phyloP scores from a whole-genome alignment of 2,329 filamentous ascomycete genomes.

The Venturia oleaginea region DNA sequence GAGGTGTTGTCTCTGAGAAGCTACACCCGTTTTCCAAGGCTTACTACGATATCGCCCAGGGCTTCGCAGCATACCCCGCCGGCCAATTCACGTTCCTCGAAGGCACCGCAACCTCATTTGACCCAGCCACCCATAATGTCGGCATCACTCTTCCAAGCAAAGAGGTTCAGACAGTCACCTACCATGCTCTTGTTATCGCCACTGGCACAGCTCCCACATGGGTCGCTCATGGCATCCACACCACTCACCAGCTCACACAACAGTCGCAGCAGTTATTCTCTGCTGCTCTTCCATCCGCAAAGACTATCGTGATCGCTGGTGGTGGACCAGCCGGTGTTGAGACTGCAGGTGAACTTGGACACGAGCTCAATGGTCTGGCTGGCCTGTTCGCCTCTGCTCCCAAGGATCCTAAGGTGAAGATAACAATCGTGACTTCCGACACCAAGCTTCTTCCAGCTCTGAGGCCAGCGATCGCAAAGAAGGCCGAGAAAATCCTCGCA shows the following conservation, averaged over 20 bases:
- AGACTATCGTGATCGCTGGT: conserved; percentile 27
- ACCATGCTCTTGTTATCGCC: conserved; percentile 48
- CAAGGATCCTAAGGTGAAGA: conserved; percentile 28
- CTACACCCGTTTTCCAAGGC: conserved; percentile 40
- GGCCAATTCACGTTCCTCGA: conserved; percentile 43
- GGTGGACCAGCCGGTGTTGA: conserved; percentile 31
- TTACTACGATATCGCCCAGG: conserved; percentile 40
- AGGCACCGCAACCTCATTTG: conserved; percentile 39
- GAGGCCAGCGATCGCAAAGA: conserved; percentile 29
- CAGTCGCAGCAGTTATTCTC: conserved; percentile 23
- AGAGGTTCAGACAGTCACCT: conserved; percentile 30
- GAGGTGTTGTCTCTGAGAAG: conserved; percentile 40
- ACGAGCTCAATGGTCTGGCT: conserved; percentile 25
- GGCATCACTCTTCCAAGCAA: conserved; percentile 29
- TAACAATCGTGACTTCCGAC: conserved; percentile 37
- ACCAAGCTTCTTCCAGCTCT: conserved; percentile 34
- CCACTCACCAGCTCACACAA: conserved; percentile 20
- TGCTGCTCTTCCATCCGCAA: conserved; percentile 26
- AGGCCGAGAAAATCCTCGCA: conserved; percentile 38
- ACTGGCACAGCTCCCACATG: conserved; percentile 42
- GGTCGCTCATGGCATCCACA: conserved; percentile 36
- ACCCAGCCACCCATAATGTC: conserved; percentile 36
- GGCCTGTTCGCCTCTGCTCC: conserved; percentile 29
- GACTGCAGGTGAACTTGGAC: conserved; percentile 29
- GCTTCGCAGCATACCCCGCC: conserved; percentile 41